A percentile compares a stretch with the other conserved stretches of the same genome.
Evolutionary conservation across 2,329 filamentous ascomycete species (phyloP).

Genomic region (Colletotrichum tamarilloi): DNA sequence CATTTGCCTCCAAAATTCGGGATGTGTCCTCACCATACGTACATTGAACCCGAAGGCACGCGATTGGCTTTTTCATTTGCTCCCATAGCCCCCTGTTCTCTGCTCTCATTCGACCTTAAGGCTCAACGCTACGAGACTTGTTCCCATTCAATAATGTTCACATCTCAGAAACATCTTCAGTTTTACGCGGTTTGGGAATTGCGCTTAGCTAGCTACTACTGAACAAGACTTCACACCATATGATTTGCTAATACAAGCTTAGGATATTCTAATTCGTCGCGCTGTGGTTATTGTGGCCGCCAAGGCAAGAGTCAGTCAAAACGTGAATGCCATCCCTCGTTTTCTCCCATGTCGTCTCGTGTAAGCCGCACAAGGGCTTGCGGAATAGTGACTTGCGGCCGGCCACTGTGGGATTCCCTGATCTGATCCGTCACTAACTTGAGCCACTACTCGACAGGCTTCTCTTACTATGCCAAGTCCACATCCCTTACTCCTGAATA

Average conservation of each 20-base stretch:
- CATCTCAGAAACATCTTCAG: not conserved
- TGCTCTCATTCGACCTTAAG: not conserved
- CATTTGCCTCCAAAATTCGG: not conserved
- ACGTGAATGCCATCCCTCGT: constrained; percentile 50
- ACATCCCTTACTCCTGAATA: constrained; percentile 70
- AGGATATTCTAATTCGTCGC: constrained; percentile 65
- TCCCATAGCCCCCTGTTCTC: not conserved
- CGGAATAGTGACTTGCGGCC: not conserved
- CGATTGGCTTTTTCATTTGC: not conserved
- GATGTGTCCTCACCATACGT: not conserved
- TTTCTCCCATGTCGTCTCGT: constrained; percentile 3
- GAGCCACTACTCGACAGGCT: constrained; percentile 61
- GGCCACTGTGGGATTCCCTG: constrained; percentile 1
- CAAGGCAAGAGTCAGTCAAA: constrained; percentile 62
- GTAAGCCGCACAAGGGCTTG: not conserved
- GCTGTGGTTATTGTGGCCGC: constrained; percentile 64
- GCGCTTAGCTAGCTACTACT: not conserved
- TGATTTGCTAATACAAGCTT: constrained; percentile 2
- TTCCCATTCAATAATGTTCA: not conserved
- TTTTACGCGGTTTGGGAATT: not conserved
- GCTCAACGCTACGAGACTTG: not conserved
- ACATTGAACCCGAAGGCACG: not conserved
- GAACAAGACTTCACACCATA: not conserved
- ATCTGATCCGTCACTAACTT: constrained; percentile 36
- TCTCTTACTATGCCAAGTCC: constrained; percentile 77